These are phyloP conservation scores for Paramecium tetraurelia DNA, from an alignment of 73 alveolate species.

Conservation along the genomic window DNA sequence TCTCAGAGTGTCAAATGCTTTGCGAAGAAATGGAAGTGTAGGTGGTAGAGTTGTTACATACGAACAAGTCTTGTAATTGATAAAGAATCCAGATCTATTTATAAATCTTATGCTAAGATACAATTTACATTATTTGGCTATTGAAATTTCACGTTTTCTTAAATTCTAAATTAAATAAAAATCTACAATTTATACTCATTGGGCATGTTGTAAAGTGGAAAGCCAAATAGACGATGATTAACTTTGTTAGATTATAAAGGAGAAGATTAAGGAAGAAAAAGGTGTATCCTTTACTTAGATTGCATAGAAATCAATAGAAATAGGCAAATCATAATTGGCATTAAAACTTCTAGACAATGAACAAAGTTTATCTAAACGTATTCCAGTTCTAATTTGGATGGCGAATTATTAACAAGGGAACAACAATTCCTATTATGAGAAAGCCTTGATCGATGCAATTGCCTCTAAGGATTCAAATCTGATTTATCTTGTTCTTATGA, in stretches of 20 bases:
- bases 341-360: slow-evolving; percentile 62
- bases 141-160: slow-evolving; percentile 53
- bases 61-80: not conserved
- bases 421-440: slow-evolving; percentile 55
- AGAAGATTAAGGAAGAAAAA: slow-evolving; percentile 56
- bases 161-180: slow-evolving; percentile 48
- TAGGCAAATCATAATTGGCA: slow-evolving; percentile 65
- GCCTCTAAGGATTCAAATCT: slow-evolving; percentile 61
- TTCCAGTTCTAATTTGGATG: slow-evolving; percentile 67
- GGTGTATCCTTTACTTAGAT: slow-evolving; percentile 60
- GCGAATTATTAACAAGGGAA: slow-evolving; percentile 50
- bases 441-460: slow-evolving; percentile 61
- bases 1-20: slow-evolving; percentile 57
- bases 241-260: slow-evolving; percentile 46
- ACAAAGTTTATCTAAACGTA: slow-evolving; percentile 61
- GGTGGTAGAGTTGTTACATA: slow-evolving; percentile 56
- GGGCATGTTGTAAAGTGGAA: slow-evolving; percentile 67
- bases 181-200: slow-evolving; percentile 61
- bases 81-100: not conserved
- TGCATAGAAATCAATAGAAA: slow-evolving; percentile 64
- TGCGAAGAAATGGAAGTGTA: slow-evolving; percentile 39
- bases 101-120: slow-evolving; percentile 47
- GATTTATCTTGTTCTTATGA: slow-evolving; percentile 60
- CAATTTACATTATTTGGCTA: slow-evolving; percentile 59
- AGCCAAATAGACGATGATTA: slow-evolving; percentile 39